Base-by-base conservation (phyloP, 495 filamentous ascomycete genomes). In the Tetracladium setigerum region DNA sequence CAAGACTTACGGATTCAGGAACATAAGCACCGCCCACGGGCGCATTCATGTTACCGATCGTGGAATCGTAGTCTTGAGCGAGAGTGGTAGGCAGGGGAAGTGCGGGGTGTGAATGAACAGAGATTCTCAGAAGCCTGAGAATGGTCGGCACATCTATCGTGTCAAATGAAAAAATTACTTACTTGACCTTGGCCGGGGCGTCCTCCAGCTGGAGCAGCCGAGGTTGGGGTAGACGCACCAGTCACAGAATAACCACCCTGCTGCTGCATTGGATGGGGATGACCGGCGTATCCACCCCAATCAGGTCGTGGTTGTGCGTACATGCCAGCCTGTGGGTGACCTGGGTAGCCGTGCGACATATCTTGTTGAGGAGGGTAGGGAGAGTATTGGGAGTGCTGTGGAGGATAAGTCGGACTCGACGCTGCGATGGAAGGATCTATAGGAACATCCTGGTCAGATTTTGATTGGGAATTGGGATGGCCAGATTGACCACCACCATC, bases 391-490 rank as follows among this genome's bases (percentile, higher is more conserved):
- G 61, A 65, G 48, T 54, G 52, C 41, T 79, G 81, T 42, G 83
- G 79, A 57, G 87, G 81, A 61, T 95, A 95, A 53, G 87, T 86
- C 43, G 91, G 88, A 73, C 89, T 95, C 49, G 88, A 82, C 57
- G 86, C 83, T 66, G 92, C 85, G 57, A 96, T 92, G 57, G 89
- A 90, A 54, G 91, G 89, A 94, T 98, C 92, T 96, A 95, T 86
- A 85, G 88, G 89, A 72, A 92, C 79, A 79, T 88, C 82, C 79
- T 77, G 76, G 89, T 95, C 84, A 95, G 88, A 91, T 68, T 86
- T 88, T 66, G 79, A 73, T 72, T 82, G 82, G 62, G 80, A 71
- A 60, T 75, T 71, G 60, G 74, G 74, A 70, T 84, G 77, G 75
- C 77, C 74, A 68, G 79, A 77, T 61, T 73, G 76, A 27, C 22